A percentile compares a stretch with the other conserved stretches of the same genome.
phyloP scores from a whole-genome alignment of 495 filamentous ascomycete genomes.

The Rhizodiscina lignyota region DNA sequence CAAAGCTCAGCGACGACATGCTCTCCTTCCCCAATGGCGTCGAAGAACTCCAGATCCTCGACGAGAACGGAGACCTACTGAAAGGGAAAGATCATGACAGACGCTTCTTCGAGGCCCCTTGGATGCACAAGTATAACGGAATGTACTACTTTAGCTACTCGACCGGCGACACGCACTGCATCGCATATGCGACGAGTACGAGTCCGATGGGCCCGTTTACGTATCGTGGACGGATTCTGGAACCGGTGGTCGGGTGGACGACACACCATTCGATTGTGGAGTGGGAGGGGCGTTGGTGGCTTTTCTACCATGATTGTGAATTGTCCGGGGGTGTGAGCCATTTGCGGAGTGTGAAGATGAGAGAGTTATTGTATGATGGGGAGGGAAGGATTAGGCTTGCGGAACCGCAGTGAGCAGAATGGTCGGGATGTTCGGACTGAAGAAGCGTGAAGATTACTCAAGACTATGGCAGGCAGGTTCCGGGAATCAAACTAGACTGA shows the following conservation, averaged over 20 bases:
- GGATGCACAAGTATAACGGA: conserved; percentile 50
- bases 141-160: conserved; percentile 63
- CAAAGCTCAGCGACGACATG: conserved; percentile 47
- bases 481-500: too few relatives aligned
- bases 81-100: conserved; percentile 48
- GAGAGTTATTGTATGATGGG: conserved; percentile 53
- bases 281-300: conserved; percentile 48
- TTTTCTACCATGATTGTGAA: conserved; percentile 60
- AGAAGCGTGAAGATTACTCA: too few relatives aligned
- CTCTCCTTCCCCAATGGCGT: conserved; percentile 32
- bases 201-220: conserved; percentile 52
- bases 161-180: conserved; percentile 55
- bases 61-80: conserved; percentile 39
- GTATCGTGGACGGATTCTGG: conserved; percentile 50
- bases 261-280: conserved; percentile 67
- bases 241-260: conserved; percentile 64
- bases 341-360: conserved; percentile 50
- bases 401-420: too few relatives aligned
- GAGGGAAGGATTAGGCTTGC: conserved; percentile 51
- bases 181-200: conserved; percentile 45
- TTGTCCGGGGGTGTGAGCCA: conserved; percentile 45
- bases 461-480: too few relatives aligned
- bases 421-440: too few relatives aligned
- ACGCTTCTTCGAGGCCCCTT: conserved; percentile 65
- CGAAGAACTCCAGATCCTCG: conserved; percentile 36